phyloP scores from a whole-genome alignment of 2,329 filamentous ascomycete species.

The Sphaerulina vaccinii region DNA sequence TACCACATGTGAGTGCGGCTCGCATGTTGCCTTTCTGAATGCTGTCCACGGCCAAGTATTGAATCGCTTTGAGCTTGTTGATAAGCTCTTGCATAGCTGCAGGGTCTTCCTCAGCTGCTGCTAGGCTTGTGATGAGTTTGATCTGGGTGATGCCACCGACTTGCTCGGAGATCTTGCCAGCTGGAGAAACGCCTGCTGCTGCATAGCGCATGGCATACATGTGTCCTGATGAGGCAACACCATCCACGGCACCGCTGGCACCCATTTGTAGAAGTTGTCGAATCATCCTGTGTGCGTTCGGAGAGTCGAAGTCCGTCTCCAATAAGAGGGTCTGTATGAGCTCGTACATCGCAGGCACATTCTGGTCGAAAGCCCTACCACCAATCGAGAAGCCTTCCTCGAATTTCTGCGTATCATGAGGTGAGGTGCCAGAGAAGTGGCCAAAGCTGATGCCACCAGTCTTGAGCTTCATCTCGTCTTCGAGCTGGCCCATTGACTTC shows the following conservation, averaged over 20 bases:
- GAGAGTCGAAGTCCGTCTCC: constrained; percentile 86
- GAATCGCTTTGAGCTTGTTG: constrained; percentile 79
- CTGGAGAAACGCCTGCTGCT: constrained; percentile 72
- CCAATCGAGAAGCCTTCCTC: constrained; percentile 81
- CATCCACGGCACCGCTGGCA: constrained; percentile 85
- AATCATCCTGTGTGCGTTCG: constrained; percentile 77
- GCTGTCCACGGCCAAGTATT: constrained; percentile 70
- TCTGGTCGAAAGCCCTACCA: constrained; percentile 84
- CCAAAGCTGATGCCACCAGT: constrained; percentile 86
- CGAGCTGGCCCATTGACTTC: constrained; percentile 88
- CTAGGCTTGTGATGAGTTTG: constrained; percentile 76
- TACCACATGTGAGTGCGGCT: constrained; percentile 80
- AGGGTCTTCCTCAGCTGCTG: constrained; percentile 69
- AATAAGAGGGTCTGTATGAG: constrained; percentile 75
- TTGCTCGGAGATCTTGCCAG: constrained; percentile 74
- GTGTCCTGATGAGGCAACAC: constrained; percentile 87
- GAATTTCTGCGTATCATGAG: constrained; percentile 66
- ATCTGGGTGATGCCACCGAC: constrained; percentile 89
- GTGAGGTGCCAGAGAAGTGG: constrained; percentile 78
- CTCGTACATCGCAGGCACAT: constrained; percentile 87
- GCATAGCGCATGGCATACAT: constrained; percentile 81
- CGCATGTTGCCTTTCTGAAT: constrained; percentile 61
- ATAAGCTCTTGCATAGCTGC: constrained; percentile 61
- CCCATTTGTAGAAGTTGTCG: constrained; percentile 82
- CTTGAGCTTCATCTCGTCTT: constrained; percentile 93